Evolutionary conservation across 345 rosid genomes (phyloP).

Genomic region (Noccaea caerulescens): DNA sequence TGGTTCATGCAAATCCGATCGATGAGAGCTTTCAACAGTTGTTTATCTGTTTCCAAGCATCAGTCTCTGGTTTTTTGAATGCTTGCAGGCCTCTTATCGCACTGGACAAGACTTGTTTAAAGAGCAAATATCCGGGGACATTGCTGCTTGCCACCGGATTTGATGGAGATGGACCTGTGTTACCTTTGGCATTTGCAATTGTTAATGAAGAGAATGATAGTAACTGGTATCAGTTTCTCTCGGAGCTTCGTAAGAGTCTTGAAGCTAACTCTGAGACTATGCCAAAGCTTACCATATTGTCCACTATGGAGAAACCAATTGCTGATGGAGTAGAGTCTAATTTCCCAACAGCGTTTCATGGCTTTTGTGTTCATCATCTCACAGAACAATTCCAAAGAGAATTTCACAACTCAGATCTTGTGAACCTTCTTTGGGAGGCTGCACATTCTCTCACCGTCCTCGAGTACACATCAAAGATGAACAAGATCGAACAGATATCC

Average conservation of each 20-base stretch:
- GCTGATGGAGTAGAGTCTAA: slow-evolving; percentile 83
- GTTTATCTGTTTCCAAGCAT: slow-evolving; percentile 81
- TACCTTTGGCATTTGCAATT: slow-evolving; percentile 83
- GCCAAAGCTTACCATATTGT: slow-evolving; percentile 85
- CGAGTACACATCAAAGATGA: slow-evolving; percentile 69
- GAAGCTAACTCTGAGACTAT: slow-evolving; percentile 76
- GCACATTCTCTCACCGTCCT: slow-evolving; percentile 68
- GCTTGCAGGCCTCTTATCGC: slow-evolving; percentile 88
- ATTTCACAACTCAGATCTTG: slow-evolving; percentile 72
- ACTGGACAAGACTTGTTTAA: slow-evolving; percentile 67
- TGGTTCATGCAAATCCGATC: slow-evolving; percentile 59
- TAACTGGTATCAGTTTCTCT: slow-evolving; percentile 88
- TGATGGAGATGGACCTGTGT: slow-evolving; percentile 85
- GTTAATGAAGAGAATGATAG: slow-evolving; percentile 76
- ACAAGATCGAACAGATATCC: slow-evolving; percentile 75
- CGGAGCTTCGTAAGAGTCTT: slow-evolving; percentile 74
- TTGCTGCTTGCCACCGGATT: slow-evolving; percentile 86
- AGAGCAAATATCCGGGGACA: slow-evolving; percentile 79
- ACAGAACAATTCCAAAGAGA: slow-evolving; percentile 67
- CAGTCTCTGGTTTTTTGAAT: slow-evolving; percentile 77
- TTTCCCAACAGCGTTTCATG: slow-evolving; percentile 89
- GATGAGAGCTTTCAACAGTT: slow-evolving; percentile 78
- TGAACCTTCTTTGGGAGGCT: slow-evolving; percentile 83
- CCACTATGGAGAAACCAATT: slow-evolving; percentile 68
- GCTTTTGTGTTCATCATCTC: slow-evolving; percentile 74